Conservation (phyloP, 768 basidiomycete species). For the Tulasnella sp. region DNA sequence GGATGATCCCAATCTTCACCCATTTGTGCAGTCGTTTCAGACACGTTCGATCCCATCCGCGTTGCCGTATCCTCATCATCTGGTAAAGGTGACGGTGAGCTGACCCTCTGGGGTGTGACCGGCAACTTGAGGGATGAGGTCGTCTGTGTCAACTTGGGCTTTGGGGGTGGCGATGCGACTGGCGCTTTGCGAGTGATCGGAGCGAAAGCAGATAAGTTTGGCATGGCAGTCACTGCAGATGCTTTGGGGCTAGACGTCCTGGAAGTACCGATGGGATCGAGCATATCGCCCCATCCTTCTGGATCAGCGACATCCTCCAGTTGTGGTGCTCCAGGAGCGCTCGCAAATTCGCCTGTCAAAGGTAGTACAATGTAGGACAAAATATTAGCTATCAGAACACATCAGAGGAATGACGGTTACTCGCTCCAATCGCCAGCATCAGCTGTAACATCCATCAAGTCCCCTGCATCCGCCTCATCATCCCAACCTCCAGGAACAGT, state of each 20-base stretch:
- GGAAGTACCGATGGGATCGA: neutral
- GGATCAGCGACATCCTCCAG: conserved; percentile 6
- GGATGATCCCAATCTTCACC: conserved; percentile 5
- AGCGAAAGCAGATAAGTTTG: conserved; percentile 5
- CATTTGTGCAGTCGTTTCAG: neutral
- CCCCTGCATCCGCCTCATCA: conserved; percentile 32
- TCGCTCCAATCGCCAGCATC: conserved; percentile 92
- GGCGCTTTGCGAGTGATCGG: conserved; percentile 1
- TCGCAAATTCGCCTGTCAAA: conserved; percentile 61
- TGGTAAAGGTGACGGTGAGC: no score
- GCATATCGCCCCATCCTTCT: conserved; percentile 18
- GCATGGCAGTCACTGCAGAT: conserved; percentile 6
- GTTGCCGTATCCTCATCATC: no score
- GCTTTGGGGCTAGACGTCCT: conserved; percentile 3
- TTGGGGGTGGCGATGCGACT: neutral
- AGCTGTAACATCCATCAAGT: conserved; percentile 87
- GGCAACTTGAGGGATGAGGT: neutral
- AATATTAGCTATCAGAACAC: neutral
- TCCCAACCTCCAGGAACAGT: conserved; percentile 19
- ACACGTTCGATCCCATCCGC: no score
- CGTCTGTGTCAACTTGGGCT: neutral
- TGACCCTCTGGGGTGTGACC: neutral
- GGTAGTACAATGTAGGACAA: neutral
- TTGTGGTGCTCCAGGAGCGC: conserved; percentile 23
- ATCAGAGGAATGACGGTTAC: conserved; percentile 24